A percentile compares a stretch with the other conserved stretches of the same genome.
Evolutionary conservation across 2,329 filamentous ascomycete genomes (phyloP).

Genomic region (Intubia oerlemansii): DNA sequence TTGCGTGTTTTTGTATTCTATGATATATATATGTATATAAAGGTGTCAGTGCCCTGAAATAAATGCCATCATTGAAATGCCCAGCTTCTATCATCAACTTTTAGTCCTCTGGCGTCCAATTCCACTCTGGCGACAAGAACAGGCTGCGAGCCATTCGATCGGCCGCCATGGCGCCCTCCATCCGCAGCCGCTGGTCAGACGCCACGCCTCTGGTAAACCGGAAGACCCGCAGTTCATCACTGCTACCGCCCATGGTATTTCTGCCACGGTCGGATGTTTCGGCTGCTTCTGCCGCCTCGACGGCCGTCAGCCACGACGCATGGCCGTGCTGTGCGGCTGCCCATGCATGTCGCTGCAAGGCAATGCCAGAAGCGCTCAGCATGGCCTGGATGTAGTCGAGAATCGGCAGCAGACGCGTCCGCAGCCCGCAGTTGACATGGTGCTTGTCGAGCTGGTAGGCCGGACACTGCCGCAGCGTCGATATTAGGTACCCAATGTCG

Average conservation of each 20-base stretch:
- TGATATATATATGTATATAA: too few species aligned
- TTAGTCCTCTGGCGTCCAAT: constrained; percentile 32
- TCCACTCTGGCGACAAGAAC: constrained; percentile 35
- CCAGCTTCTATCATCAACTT: not conserved
- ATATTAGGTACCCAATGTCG: constrained; percentile 39
- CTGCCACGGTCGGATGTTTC: constrained; percentile 1
- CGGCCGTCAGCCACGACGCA: constrained; percentile 5
- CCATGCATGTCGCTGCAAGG: constrained; percentile 25
- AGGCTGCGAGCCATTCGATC: constrained; percentile 28
- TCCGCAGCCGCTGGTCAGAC: constrained; percentile 26
- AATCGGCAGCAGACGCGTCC: constrained; percentile 41
- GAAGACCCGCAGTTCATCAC: constrained; percentile 19
- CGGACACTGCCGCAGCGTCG: constrained; percentile 41
- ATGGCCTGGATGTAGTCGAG: constrained; percentile 41
- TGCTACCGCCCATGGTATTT: constrained; percentile 3
- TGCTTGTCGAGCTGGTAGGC: constrained; percentile 55
- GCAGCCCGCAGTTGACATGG: constrained; percentile 52
- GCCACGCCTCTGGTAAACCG: constrained; percentile 28
- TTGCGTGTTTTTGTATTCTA: too few species aligned
- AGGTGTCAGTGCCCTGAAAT: too few species aligned
- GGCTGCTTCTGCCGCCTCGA: constrained; percentile 6
- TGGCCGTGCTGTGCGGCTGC: constrained; percentile 14
- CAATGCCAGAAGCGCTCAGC: constrained; percentile 24
- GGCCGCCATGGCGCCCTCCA: constrained; percentile 25
- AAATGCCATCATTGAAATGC: too few species aligned